phyloP scores from a whole-genome alignment of 1,284 basidiomycete species.

The Irpex sp. region DNA sequence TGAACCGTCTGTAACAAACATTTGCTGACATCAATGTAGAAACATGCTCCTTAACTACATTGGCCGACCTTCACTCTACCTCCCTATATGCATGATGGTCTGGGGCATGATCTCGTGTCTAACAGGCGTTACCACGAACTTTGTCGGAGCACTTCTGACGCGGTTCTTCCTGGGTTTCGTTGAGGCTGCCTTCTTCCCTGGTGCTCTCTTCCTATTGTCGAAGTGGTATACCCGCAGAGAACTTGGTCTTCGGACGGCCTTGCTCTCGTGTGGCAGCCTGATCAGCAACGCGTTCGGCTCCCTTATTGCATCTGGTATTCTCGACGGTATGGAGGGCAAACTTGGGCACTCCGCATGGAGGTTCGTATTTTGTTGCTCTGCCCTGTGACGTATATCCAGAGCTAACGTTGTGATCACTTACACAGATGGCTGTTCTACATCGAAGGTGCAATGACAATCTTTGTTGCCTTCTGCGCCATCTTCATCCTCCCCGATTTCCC shows the following conservation, averaged over 20 bases:
- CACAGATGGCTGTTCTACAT: conserved; percentile 72
- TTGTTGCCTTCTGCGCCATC: conserved; percentile 53
- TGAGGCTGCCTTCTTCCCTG: conserved; percentile 75
- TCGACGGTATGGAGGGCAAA: conserved; percentile 63
- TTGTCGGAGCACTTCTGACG: conserved; percentile 61
- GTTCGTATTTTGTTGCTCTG: conserved; percentile 23
- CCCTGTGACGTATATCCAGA: neutral
- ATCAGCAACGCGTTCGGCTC: conserved; percentile 83
- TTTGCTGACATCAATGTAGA: conserved; percentile 27
- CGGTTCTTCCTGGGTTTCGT: conserved; percentile 72
- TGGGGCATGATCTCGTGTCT: conserved; percentile 66
- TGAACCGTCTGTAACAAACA: neutral
- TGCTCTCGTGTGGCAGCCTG: conserved; percentile 68
- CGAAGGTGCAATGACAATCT: conserved; percentile 61
- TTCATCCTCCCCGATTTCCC: conserved; percentile 80
- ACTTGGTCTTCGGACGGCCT: conserved; percentile 65
- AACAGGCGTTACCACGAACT: conserved; percentile 62
- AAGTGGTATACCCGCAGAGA: conserved; percentile 71
- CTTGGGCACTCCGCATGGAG: conserved; percentile 75
- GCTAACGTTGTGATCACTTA: neutral
- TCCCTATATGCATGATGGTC: conserved; percentile 64
- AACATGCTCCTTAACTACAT: conserved; percentile 72
- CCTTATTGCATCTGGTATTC: conserved; percentile 71
- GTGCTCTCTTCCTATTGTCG: conserved; percentile 54
- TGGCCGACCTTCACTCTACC: conserved; percentile 68